Percentiles rank a stretch among this genome's conserved stretches.
These are phyloP conservation scores for Areca catechu DNA, from an alignment of 176 grass and related monocot species.

Conservation along the genomic window DNA sequence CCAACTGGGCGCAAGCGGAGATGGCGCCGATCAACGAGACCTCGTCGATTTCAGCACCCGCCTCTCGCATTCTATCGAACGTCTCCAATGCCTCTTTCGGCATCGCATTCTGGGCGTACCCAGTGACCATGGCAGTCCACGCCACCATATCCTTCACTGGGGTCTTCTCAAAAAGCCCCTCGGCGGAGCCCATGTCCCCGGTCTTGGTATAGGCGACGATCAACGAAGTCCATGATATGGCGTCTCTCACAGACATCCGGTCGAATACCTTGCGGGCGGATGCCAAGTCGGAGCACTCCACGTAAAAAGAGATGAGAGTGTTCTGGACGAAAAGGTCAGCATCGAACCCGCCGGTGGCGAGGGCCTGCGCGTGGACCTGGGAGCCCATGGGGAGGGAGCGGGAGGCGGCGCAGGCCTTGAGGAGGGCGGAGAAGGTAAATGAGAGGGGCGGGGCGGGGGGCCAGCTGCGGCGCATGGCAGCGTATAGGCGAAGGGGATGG, in stretches of 20 bases:
- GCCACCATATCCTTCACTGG: background rate
- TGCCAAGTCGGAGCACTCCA: background rate
- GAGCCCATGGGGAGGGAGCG: background rate
- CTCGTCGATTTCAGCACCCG: background rate
- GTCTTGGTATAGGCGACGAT: background rate
- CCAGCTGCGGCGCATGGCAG: background rate
- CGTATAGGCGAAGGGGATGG: background rate
- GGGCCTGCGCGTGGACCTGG: background rate
- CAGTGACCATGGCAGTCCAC: background rate
- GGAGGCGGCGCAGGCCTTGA: conserved; percentile 3
- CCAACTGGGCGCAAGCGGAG: background rate
- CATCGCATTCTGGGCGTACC: background rate
- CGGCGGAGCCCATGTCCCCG: too few species aligned
- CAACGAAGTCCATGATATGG: conserved; percentile 2
- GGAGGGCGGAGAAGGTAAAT: conserved; percentile 9
- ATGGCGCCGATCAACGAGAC: background rate
- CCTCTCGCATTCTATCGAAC: background rate
- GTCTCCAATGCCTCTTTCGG: background rate
- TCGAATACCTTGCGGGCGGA: background rate
- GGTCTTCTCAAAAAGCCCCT: too few species aligned
- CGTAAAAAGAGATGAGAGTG: background rate
- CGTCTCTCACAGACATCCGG: conserved; percentile 1
- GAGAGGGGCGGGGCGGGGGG: background rate
- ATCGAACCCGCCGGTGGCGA: background rate
- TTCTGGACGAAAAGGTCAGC: conserved; percentile 7